Evolutionary conservation across 192 early-diverging fungal species (phyloP).

Genomic region (Gigaspora rosea): DNA sequence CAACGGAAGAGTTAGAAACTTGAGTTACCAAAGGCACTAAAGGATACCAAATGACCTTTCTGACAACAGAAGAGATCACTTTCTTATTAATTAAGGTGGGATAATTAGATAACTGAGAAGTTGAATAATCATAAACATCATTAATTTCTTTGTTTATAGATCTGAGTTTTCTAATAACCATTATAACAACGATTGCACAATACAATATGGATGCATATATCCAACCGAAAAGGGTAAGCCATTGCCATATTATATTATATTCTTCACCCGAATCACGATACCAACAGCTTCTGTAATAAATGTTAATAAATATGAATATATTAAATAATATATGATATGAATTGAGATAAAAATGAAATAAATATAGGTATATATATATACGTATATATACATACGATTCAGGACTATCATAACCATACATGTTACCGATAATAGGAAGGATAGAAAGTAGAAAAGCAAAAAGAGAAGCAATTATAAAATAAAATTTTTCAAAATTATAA

Average conservation of each 20-base stretch:
- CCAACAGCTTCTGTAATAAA: conserved; percentile 1
- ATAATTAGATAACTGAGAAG: too few species aligned
- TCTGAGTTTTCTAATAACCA: not conserved
- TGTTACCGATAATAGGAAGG: too few species aligned
- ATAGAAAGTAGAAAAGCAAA: too few species aligned
- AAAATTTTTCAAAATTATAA: too few species aligned
- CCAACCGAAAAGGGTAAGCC: conserved; percentile 12
- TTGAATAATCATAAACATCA: too few species aligned
- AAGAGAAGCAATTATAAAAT: too few species aligned
- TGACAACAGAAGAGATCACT: not conserved
- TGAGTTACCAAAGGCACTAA: conserved; percentile 8
- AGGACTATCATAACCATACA: too few species aligned
- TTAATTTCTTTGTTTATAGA: not conserved
- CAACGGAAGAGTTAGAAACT: not conserved
- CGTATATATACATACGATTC: too few species aligned
- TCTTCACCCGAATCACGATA: not conserved
- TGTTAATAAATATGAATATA: too few species aligned
- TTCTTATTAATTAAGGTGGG: not conserved
- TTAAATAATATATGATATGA: too few species aligned
- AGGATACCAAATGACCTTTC: conserved; percentile 21
- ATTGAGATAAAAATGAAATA: too few species aligned
- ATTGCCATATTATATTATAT: conserved; percentile 12
- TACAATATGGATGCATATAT: not conserved
- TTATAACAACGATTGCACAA: not conserved
- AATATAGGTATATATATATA: too few species aligned